Conservation (phyloP, 2,329 filamentous ascomycete species). For the Pyricularia grisea region DNA sequence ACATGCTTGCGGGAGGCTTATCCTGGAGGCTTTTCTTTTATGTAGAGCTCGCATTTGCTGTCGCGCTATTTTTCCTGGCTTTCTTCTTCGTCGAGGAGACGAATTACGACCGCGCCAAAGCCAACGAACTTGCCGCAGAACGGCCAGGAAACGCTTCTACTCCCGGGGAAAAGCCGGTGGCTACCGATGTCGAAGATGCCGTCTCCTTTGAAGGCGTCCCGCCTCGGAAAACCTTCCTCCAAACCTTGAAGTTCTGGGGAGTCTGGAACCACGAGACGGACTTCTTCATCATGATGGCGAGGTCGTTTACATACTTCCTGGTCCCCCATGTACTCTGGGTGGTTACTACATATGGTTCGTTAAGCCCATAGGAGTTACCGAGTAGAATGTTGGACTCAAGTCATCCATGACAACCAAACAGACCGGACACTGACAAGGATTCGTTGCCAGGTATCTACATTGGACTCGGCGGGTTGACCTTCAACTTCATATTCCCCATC, state of each 20-base stretch:
- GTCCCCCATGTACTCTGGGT: conserved; percentile 41
- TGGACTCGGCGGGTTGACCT: conserved; percentile 36
- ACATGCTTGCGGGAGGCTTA: conserved; percentile 48
- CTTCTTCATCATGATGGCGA: conserved; percentile 34
- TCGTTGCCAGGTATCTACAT: conserved; percentile 28
- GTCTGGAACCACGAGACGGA: conserved; percentile 29
- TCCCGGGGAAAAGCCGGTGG: conserved; percentile 8
- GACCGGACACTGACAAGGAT: background rate
- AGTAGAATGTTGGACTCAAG: no score
- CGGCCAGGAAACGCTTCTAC: conserved; percentile 3
- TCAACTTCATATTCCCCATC: conserved; percentile 39
- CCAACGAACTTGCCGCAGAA: conserved; percentile 2
- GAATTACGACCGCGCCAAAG: conserved; percentile 15
- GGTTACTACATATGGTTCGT: conserved; percentile 28
- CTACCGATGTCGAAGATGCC: background rate
- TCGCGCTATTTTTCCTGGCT: conserved; percentile 17
- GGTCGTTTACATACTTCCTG: conserved; percentile 36
- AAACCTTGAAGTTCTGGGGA: conserved; percentile 33
- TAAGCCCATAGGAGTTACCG: no score
- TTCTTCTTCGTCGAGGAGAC: conserved; percentile 25
- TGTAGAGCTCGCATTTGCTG: conserved; percentile 43
- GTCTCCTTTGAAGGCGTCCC: conserved; percentile 16
- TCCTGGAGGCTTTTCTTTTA: conserved; percentile 55
- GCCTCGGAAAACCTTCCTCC: conserved; percentile 27
- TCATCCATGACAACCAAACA: background rate